These are phyloP conservation scores for Populus hybrid DNA, from an alignment of 441 rosid genomes.

Conservation along the genomic window DNA sequence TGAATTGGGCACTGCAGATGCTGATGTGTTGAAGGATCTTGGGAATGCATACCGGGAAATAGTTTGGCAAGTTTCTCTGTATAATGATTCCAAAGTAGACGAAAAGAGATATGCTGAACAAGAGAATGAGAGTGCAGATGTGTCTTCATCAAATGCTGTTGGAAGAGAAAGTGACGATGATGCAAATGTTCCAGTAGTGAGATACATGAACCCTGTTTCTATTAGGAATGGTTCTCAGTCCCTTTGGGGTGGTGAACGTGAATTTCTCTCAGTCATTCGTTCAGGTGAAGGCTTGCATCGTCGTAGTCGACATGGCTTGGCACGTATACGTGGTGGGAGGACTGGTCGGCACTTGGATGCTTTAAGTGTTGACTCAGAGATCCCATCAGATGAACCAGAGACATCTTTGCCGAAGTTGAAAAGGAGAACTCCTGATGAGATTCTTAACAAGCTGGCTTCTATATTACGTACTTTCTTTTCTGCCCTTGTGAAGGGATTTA, in stretches of 20 bases:
- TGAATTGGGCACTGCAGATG: constrained; percentile 87
- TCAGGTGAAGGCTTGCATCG: constrained; percentile 78
- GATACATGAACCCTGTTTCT: constrained; percentile 83
- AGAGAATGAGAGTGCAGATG: constrained; percentile 56
- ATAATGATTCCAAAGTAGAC: constrained; percentile 69
- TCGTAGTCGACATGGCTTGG: constrained; percentile 80
- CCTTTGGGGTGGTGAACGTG: constrained; percentile 81
- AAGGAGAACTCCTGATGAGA: constrained; percentile 85
- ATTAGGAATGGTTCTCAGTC: constrained; percentile 70
- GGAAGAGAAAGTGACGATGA: constrained; percentile 93
- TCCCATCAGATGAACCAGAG: constrained; percentile 29
- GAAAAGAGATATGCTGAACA: constrained; percentile 56
- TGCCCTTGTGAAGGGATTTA: constrained; percentile 91
- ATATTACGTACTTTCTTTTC: constrained; percentile 77
- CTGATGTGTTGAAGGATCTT: constrained; percentile 86
- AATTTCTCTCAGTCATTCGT: constrained; percentile 75
- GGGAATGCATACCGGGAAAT: constrained; percentile 71
- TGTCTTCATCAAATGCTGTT: constrained; percentile 56
- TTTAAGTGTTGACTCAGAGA: constrained; percentile 67
- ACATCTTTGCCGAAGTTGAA: constrained; percentile 47
- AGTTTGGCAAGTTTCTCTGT: constrained; percentile 84
- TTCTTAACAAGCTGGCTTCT: constrained; percentile 69
- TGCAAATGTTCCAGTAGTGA: constrained; percentile 56
- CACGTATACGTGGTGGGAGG: constrained; percentile 93
- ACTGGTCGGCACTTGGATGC: constrained; percentile 81